Base-by-base conservation (phyloP, 2,329 filamentous ascomycete species). In the Diplodia seriata region DNA sequence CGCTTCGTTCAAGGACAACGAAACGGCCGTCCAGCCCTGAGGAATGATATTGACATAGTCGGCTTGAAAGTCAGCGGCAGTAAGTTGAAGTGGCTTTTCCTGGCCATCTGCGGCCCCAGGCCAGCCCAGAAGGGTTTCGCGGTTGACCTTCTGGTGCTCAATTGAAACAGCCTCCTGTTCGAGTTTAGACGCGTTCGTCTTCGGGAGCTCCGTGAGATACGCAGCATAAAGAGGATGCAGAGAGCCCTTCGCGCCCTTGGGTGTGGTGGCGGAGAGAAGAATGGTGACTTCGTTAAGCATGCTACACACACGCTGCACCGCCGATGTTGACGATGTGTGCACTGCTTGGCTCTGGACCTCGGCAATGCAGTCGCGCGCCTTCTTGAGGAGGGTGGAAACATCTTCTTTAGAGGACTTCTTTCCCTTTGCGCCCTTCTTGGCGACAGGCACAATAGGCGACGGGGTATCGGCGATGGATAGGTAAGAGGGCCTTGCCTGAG, bases 1-100 rank as follows among this genome's bases (percentile, higher is more conserved):
- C 72, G 90, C 90, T 65, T 97, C 91, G 74, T 91, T 95, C 18
- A 99, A 80, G 0, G 91, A 91, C 54, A 99, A 82, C 0, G 94
- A 98, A 11, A 99, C 83, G 1, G 94, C 91, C 56, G 89, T 93
- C 95, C 95, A 99, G 7, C 85, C 84, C 49, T 84, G 81, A 0
- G 95, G 96, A 6, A 99, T 88, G 61, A 94, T 90, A 74, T 97
- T 91, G 62, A 97, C 85, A 73, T 93, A 97, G 55, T 94, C 87
- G 70, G 86, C 85, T 76, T 94, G 91, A 74, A 97, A 96, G 31
- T 84, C 74, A 2, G 78, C 70, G 0, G 79, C 74, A 3, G 81
- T 74, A 18, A 80, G 76, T 71, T 82, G 79, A 29, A 76, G 73
- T 14, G 76, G 71, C 36, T 74, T 77, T 11, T 68, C 72, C 71